A percentile compares a stretch with the other conserved stretches of the same genome.
Evolutionary conservation across 2,329 filamentous ascomycete species (phyloP).

Genomic region (Fusarium pseudocircinatum): DNA sequence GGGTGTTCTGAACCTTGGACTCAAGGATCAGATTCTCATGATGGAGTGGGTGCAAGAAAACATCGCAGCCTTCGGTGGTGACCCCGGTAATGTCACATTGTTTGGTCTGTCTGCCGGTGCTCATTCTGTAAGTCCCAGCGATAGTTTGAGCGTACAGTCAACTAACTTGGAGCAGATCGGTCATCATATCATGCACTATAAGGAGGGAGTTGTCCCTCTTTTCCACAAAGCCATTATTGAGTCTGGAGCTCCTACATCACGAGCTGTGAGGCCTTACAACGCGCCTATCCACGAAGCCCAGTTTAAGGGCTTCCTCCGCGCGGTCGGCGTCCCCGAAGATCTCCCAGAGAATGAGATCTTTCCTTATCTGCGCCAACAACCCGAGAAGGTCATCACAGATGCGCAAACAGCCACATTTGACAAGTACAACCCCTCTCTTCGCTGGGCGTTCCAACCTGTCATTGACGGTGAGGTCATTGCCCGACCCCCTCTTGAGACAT

Average conservation of each 20-base stretch:
- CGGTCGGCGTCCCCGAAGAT: constrained; percentile 23
- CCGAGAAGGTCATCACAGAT: constrained; percentile 44
- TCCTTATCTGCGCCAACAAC: constrained; percentile 57
- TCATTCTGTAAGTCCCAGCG: constrained; percentile 53
- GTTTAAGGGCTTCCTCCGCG: constrained; percentile 48
- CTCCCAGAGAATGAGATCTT: constrained; percentile 50
- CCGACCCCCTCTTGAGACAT: constrained; percentile 66
- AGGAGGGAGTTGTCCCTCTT: constrained; percentile 54
- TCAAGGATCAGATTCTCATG: constrained; percentile 61
- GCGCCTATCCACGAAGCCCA: constrained; percentile 68
- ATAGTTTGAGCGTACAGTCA: rapidly evolving
- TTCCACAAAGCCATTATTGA: constrained; percentile 66
- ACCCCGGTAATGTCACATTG: constrained; percentile 55
- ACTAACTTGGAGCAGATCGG: constrained; percentile 60
- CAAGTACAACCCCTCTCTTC: constrained; percentile 56
- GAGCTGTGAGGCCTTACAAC: constrained; percentile 64
- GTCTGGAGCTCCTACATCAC: constrained; percentile 63
- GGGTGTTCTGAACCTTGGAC: constrained; percentile 64
- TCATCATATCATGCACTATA: constrained; percentile 68
- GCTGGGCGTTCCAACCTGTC: constrained; percentile 73
- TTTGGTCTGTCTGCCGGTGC: constrained; percentile 56
- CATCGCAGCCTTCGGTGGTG: constrained; percentile 62
- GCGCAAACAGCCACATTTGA: constrained; percentile 55
- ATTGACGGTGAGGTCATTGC: constrained; percentile 70
- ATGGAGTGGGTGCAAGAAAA: constrained; percentile 67